A percentile compares a stretch with the other conserved stretches of the same genome.
Conservation (phyloP, 2,329 filamentous ascomycete species). For the Paramyrothecium roridum region DNA sequence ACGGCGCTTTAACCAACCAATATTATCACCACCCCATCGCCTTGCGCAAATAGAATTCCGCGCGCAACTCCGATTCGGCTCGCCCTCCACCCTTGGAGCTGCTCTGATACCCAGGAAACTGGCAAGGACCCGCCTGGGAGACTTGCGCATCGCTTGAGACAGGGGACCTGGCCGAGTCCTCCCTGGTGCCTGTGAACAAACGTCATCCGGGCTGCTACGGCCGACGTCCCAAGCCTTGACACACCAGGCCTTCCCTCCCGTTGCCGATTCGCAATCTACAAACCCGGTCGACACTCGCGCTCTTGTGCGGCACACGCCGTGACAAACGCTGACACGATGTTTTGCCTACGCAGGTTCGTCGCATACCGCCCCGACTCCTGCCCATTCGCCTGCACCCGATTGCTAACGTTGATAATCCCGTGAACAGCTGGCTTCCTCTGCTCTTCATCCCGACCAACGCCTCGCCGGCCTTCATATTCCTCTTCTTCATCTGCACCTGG, state of each 20-base stretch:
- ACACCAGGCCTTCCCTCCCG: too few species aligned
- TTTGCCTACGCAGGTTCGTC: conserved; percentile 57
- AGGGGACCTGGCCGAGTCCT: too few species aligned
- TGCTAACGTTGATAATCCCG: conserved; percentile 8
- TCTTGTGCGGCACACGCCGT: conserved; percentile 8
- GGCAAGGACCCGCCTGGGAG: background rate
- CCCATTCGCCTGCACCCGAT: background rate
- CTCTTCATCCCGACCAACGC: conserved; percentile 87
- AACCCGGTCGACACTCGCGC: background rate
- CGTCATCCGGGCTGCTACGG: background rate
- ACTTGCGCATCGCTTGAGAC: background rate
- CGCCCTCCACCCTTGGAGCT: background rate
- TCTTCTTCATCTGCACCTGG: conserved; percentile 91
- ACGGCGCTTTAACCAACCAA: background rate
- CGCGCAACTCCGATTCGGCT: background rate
- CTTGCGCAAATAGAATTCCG: too few species aligned
- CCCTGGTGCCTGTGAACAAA: background rate
- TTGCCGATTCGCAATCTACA: background rate
- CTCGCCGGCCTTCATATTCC: conserved; percentile 79
- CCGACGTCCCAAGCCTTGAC: background rate
- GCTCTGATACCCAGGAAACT: background rate
- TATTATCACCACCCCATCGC: background rate
- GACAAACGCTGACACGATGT: conserved; percentile 40
- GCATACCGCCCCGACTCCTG: conserved; percentile 7
- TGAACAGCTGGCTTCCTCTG: conserved; percentile 72